A percentile compares a stretch with the other conserved stretches of the same genome.
Evolutionary conservation across 106 monocot species (phyloP).

Genomic region (Agapanthus africanus): DNA sequence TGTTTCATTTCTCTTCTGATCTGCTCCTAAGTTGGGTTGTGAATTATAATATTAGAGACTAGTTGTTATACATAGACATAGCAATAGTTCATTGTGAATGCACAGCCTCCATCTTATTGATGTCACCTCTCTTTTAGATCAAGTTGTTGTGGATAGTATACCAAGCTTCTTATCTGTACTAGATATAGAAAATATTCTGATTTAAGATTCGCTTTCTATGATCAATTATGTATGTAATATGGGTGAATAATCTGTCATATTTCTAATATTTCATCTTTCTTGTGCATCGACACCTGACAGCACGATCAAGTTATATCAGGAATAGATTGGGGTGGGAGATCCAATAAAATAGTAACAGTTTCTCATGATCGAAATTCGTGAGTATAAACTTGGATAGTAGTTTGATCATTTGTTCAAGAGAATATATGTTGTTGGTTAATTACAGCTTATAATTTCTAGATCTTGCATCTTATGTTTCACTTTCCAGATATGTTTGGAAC

Average conservation of each 20-base stretch:
- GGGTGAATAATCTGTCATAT: not conserved
- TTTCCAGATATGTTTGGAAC: slow-evolving; percentile 92
- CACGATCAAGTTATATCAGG: slow-evolving; percentile 96
- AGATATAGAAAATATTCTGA: not conserved
- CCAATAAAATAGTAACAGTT: slow-evolving; percentile 93
- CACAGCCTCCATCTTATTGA: not conserved
- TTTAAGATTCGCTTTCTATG: not conserved
- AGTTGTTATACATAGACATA: not conserved
- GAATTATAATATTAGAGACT: not conserved
- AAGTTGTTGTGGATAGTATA: not conserved
- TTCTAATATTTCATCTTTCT: not conserved
- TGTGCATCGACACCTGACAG: slow-evolving; percentile 27
- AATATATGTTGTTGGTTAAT: slow-evolving; percentile 2
- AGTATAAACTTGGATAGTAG: slow-evolving; percentile 20
- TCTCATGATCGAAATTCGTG: slow-evolving; percentile 99
- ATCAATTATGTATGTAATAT: not conserved
- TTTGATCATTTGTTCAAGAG: not conserved
- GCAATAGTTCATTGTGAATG: not conserved
- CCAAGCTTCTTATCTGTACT: not conserved
- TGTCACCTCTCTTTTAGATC: not conserved
- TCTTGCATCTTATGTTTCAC: slow-evolving; percentile 10
- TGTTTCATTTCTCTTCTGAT: not conserved
- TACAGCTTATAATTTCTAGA: not conserved
- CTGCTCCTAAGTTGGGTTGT: not conserved
- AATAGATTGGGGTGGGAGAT: slow-evolving; percentile 79